Evolutionary conservation across 2,329 filamentous ascomycete species (phyloP).

Genomic region (Eurotiales sp.): DNA sequence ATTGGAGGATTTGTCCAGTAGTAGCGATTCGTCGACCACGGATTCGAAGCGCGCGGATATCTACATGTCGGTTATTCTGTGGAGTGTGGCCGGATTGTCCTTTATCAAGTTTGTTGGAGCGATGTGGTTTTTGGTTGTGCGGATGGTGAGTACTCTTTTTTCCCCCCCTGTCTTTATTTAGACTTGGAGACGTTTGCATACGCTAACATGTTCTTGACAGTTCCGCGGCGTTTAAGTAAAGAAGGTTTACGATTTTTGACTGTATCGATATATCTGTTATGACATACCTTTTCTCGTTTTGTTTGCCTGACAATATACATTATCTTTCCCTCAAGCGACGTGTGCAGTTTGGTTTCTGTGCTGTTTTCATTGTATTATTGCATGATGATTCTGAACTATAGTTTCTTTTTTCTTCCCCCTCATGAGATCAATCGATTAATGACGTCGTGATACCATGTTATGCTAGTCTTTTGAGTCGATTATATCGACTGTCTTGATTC

Average conservation of each 20-base stretch:
- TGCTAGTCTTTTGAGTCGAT: neutral
- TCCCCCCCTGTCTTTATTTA: neutral
- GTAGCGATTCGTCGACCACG: constrained; percentile 37
- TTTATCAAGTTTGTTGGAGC: constrained; percentile 84
- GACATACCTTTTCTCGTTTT: constrained; percentile 9
- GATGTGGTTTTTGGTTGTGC: constrained; percentile 85
- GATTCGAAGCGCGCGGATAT: constrained; percentile 63
- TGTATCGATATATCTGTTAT: neutral
- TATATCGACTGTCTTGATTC: constrained; percentile 1
- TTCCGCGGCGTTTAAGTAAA: constrained; percentile 48
- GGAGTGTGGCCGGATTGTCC: constrained; percentile 80
- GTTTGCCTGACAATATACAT: too few relatives aligned
- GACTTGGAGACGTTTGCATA: neutral
- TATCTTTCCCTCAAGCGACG: too few relatives aligned
- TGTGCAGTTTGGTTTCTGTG: too few relatives aligned
- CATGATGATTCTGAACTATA: too few relatives aligned
- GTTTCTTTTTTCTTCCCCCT: too few relatives aligned
- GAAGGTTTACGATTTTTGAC: neutral
- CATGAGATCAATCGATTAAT: too few relatives aligned
- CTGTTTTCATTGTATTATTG: too few relatives aligned
- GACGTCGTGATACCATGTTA: constrained; percentile 12
- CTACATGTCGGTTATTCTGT: constrained; percentile 83
- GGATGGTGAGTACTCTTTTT: constrained; percentile 65
- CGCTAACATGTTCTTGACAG: constrained; percentile 24
- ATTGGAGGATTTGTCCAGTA: constrained; percentile 60